Base-by-base conservation (phyloP, 164 flowering plant genomes). In the Sextonia rubra region DNA sequence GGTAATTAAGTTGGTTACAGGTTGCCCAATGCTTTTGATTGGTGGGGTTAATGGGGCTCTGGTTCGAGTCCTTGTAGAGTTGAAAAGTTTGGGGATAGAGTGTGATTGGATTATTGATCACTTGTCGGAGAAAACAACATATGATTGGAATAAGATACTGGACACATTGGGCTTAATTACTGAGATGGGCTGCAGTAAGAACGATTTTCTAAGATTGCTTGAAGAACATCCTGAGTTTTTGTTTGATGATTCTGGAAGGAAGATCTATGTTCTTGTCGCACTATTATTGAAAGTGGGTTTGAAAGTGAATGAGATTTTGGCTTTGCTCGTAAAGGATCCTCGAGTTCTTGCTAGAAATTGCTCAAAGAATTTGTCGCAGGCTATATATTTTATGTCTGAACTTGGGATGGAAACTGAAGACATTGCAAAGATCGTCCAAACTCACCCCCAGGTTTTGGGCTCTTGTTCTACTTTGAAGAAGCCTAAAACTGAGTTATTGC, bases 221-320 rank as follows among this genome's bases (percentile, higher is more conserved):
- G 52, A 66, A 23, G 77, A 73, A 48, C 83, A 78, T 75, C 89
- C 89, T 1, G 81, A 68, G 12, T 67, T 92, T 74, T 27, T 92
- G 12, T 85, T 86, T 29, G 86, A 87, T 64, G 71, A 15, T 72
- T 88, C 91, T 18, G 95, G 91, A n/a, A 69, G 65, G 12, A 69
- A 49, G 60, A 62, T 85, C 3, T 62, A 74, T 69, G 69, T 73
- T 1, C 60, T 88, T 14, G 70, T 85, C 69, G 88, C 81, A 3
- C 81, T 88, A 49, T 63, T 85, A 5, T 6, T 82, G 52, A 91
- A 91, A 78, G 76, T 87, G 71, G 92, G 96, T 66, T 72, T 55
- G 47, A 64, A 70, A 0, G 47, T 37, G 67, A 49, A 74, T 25
- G 85, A 85, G 68, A 72, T 89, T 47, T 20, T 26, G 17, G 61